A percentile compares a stretch with the other conserved stretches of the same genome.
Evolutionary conservation across 306 rosid genomes (phyloP).

Genomic region (Trifolium subterraneum): DNA sequence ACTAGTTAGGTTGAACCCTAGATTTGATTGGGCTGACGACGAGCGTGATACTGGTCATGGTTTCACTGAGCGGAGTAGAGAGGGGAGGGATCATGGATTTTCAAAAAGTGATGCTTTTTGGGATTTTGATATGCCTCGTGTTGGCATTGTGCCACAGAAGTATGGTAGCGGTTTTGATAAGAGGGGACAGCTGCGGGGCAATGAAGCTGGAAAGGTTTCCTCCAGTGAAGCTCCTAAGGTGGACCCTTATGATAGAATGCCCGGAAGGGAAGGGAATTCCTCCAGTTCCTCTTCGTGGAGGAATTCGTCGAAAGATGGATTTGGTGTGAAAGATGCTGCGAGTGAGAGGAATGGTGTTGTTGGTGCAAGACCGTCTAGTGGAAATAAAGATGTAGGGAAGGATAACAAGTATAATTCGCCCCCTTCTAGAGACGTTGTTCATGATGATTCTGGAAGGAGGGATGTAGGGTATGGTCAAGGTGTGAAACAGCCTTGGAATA

Average conservation of each 20-base stretch:
- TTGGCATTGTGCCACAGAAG: constrained; percentile 68
- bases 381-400: constrained; percentile 55
- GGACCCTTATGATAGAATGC: constrained; percentile 61
- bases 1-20: constrained; percentile 66
- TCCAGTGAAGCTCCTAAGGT: constrained; percentile 71
- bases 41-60: constrained; percentile 93
- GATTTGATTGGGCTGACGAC: constrained; percentile 98
- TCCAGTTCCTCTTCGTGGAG: constrained; percentile 61
- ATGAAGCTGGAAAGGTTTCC: constrained; percentile 75
- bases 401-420: constrained; percentile 59
- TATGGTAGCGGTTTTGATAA: constrained; percentile 58
- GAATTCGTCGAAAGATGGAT: constrained; percentile 60
- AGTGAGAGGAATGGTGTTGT: constrained; percentile 59
- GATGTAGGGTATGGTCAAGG: constrained; percentile 66
- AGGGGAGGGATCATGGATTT: constrained; percentile 72
- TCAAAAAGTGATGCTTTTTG: constrained; percentile 68
- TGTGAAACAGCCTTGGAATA: constrained; percentile 74
- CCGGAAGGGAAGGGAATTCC: constrained; percentile 66
- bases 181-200: constrained; percentile 67
- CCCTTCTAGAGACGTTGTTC: constrained; percentile 54
- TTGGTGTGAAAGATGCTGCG: constrained; percentile 51
- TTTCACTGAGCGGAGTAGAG: constrained; percentile 64
- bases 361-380: constrained; percentile 52
- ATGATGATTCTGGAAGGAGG: constrained; percentile 64
- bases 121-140: constrained; percentile 90